phyloP scores from a whole-genome alignment of 805 yeast species.

The Zygoascus flipseniorum region DNA sequence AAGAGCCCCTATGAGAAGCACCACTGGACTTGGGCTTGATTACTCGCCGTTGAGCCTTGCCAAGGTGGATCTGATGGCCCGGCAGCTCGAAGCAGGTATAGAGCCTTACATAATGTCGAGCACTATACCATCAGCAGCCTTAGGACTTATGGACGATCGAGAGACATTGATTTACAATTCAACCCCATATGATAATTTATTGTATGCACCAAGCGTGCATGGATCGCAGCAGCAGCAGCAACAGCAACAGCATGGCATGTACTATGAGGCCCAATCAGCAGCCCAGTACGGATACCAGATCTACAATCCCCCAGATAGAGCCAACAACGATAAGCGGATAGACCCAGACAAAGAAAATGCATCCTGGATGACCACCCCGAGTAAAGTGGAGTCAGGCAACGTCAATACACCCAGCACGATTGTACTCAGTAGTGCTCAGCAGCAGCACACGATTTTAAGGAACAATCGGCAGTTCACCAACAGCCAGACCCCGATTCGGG shows the following conservation, averaged over 20 bases:
- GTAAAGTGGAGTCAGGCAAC: neutral
- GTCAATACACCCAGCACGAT: neutral
- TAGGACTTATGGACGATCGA: neutral
- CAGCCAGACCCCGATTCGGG: conserved; percentile 26
- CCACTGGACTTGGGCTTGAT: neutral
- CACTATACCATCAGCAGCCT: neutral
- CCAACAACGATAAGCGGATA: no score
- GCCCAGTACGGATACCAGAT: neutral
- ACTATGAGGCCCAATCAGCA: neutral
- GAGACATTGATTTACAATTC: neutral
- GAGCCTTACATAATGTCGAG: neutral
- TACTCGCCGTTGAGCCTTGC: neutral
- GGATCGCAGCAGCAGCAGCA: neutral
- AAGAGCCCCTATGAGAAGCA: neutral
- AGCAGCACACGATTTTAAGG: neutral
- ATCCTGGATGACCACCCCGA: neutral
- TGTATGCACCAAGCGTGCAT: neutral
- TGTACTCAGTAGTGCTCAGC: neutral
- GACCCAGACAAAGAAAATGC: neutral
- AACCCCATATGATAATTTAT: conserved; percentile 1
- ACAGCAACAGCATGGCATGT: no score
- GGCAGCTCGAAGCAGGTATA: neutral
- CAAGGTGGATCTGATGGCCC: neutral
- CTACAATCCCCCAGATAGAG: neutral
- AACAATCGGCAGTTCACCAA: neutral